Evolutionary conservation across 257 asterid species (phyloP).

Genomic region (Apocynum venetum): DNA sequence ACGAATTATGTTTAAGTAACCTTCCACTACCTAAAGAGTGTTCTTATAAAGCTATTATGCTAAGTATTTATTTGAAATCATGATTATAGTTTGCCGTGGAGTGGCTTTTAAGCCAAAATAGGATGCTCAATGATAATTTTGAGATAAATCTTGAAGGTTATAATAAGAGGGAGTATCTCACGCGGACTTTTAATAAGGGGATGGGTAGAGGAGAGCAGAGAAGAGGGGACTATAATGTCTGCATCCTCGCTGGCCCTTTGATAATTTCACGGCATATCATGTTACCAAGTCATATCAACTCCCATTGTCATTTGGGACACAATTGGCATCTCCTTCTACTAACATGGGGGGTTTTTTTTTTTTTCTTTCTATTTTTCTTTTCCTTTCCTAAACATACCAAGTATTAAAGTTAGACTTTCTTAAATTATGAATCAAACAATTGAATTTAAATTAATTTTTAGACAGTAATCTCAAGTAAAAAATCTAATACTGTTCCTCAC

Average conservation of each 20-base stretch:
- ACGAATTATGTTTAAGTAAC: too few species aligned
- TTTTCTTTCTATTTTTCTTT: too few species aligned
- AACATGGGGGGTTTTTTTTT: not conserved
- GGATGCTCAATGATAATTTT: too few species aligned
- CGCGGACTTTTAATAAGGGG: not conserved
- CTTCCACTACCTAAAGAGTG: too few species aligned
- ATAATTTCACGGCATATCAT: constrained; percentile 30
- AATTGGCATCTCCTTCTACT: constrained; percentile 25
- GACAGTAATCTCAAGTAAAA: too few species aligned
- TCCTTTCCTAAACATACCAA: not conserved
- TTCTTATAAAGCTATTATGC: too few species aligned
- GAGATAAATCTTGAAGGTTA: not conserved
- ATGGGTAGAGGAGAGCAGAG: not conserved
- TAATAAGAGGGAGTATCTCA: too few species aligned
- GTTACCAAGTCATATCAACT: constrained; percentile 23
- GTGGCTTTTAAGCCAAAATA: not conserved
- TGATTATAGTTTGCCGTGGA: not conserved
- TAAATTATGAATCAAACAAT: too few species aligned
- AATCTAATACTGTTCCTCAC: too few species aligned
- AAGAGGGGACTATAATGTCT: not conserved
- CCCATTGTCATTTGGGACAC: constrained; percentile 19
- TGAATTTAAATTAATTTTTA: too few species aligned
- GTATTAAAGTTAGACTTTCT: too few species aligned
- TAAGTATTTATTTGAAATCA: not conserved
- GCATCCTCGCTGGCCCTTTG: constrained; percentile 9